Percentiles rank a stretch among this genome's conserved stretches.
Conservation (phyloP, 2,329 filamentous ascomycete genomes). For the Trichothecium roseum region DNA sequence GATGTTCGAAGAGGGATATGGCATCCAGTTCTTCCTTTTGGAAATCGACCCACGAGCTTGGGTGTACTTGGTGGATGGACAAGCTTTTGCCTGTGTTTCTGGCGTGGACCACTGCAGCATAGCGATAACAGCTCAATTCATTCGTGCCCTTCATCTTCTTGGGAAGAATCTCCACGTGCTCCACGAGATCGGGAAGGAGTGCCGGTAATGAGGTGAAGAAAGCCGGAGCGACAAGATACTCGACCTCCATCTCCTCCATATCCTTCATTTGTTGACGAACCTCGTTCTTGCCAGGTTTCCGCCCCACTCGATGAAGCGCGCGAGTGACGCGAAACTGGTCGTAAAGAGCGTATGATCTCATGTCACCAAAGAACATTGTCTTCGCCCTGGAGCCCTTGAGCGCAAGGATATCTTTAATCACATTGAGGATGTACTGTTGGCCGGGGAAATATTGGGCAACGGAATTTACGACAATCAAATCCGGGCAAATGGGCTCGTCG, state of each 20-base stretch:
- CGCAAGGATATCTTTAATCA: constrained; percentile 2
- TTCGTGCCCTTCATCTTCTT: constrained; percentile 17
- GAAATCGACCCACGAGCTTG: constrained; percentile 12
- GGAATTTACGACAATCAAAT: constrained; percentile 12
- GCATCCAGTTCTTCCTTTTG: constrained; percentile 3
- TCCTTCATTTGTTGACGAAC: constrained; percentile 7
- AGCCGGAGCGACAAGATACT: constrained; percentile 12
- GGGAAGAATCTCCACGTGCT: constrained; percentile 17
- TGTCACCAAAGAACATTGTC: constrained; percentile 11
- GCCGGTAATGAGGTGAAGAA: constrained; percentile 10
- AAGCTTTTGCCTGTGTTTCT: neutral
- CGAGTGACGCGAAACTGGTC: constrained; percentile 6
- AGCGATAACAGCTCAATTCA: constrained; percentile 18
- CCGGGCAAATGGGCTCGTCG: neutral
- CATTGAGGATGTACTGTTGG: constrained; percentile 2
- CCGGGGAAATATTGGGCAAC: constrained; percentile 5
- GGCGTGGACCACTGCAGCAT: constrained; percentile 14
- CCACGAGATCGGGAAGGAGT: constrained; percentile 7
- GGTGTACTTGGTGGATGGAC: constrained; percentile 6
- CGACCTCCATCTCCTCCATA: constrained; percentile 7
- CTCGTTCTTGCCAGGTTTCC: constrained; percentile 2
- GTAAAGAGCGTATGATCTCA: constrained; percentile 9
- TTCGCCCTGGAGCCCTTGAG: constrained; percentile 1
- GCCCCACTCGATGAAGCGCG: constrained; percentile 4
- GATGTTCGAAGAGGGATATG: constrained; percentile 3